These are phyloP conservation scores for Ettlia oleoabundans DNA, from an alignment of 139 green algal species.

Conservation along the genomic window DNA sequence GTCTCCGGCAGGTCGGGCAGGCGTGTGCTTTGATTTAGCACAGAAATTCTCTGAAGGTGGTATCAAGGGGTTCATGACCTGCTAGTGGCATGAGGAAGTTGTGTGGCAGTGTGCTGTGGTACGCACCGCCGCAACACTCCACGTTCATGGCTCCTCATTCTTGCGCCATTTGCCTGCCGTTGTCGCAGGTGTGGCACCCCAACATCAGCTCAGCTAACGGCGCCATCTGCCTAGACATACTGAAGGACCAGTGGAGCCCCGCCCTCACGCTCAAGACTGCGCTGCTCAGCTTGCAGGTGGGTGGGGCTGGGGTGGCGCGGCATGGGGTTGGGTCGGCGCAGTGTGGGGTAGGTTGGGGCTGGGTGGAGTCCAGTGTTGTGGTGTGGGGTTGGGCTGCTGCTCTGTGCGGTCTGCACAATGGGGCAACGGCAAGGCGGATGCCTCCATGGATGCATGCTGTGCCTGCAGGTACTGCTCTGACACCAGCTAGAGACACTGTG, in stretches of 20 bases:
- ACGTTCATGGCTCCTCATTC: too few species aligned
- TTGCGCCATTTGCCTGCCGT: neutral
- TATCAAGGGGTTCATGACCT: neutral
- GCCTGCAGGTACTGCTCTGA: neutral
- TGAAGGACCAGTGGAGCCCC: constrained; percentile 98
- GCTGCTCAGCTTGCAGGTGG: constrained; percentile 81
- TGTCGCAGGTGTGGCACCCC: constrained; percentile 93
- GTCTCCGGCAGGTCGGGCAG: neutral
- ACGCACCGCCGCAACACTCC: too few species aligned
- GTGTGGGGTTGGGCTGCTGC: too few species aligned
- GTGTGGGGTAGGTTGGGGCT: too few species aligned
- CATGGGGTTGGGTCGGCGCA: too few species aligned
- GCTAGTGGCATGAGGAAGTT: neutral
- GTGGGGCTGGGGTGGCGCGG: neutral
- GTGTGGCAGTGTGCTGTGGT: too few species aligned
- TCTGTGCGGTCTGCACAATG: too few species aligned
- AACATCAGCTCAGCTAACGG: constrained; percentile 96
- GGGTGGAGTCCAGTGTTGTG: too few species aligned
- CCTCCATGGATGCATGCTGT: too few species aligned
- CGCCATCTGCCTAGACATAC: constrained; percentile 96
- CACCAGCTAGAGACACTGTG: too few species aligned
- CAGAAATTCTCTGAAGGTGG: neutral
- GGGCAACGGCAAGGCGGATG: too few species aligned
- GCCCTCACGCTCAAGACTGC: constrained; percentile 97
- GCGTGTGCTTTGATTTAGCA: neutral